Evolutionary conservation across 805 yeast genomes (phyloP).

Genomic region (Myxozyma udenii): DNA sequence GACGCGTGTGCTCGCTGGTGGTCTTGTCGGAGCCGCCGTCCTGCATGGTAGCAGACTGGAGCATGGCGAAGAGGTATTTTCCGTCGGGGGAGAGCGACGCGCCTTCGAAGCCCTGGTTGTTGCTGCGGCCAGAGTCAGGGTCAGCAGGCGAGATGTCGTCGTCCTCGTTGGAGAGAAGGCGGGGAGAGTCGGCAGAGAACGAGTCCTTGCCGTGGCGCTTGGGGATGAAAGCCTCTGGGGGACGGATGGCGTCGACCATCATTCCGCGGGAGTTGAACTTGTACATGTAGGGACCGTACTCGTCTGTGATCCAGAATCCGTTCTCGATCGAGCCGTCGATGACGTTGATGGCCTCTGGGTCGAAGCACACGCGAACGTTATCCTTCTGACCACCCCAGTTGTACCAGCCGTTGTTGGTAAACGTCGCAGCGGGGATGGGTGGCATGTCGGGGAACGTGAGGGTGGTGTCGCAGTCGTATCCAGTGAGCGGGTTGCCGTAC

Average conservation of each 20-base stretch:
- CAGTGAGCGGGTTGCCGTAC: slow-evolving; percentile 24
- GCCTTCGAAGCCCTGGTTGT: slow-evolving; percentile 28
- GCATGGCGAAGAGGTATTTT: slow-evolving; percentile 15
- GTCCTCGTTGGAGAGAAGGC: slow-evolving; percentile 1
- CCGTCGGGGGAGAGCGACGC: slow-evolving; percentile 23
- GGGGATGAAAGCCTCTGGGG: slow-evolving; percentile 23
- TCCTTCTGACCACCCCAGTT: slow-evolving; percentile 9
- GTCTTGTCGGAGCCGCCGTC: slow-evolving; percentile 24
- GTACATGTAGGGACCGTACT: slow-evolving; percentile 26
- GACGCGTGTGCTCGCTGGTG: slow-evolving; percentile 16
- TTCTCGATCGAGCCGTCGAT: slow-evolving; percentile 19
- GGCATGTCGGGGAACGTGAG: slow-evolving; percentile 19
- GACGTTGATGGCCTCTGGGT: slow-evolving; percentile 18
- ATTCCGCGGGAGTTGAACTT: slow-evolving; percentile 15
- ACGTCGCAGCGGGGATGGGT: slow-evolving; percentile 20
- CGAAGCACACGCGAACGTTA: slow-evolving; percentile 19
- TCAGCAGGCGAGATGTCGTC: slow-evolving; percentile 22
- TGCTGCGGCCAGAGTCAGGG: slow-evolving; percentile 24
- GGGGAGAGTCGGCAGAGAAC: slow-evolving; percentile 26
- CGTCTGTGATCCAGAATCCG: slow-evolving; percentile 27
- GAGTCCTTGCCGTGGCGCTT: slow-evolving; percentile 17
- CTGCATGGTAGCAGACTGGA: slow-evolving; percentile 24
- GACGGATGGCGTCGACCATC: slow-evolving; percentile 26
- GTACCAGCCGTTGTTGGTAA: slow-evolving; percentile 16
- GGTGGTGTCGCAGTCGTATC: slow-evolving; percentile 20